Evolutionary conservation across 345 rosid genomes (phyloP).

Genomic region (Syzygium grande): DNA sequence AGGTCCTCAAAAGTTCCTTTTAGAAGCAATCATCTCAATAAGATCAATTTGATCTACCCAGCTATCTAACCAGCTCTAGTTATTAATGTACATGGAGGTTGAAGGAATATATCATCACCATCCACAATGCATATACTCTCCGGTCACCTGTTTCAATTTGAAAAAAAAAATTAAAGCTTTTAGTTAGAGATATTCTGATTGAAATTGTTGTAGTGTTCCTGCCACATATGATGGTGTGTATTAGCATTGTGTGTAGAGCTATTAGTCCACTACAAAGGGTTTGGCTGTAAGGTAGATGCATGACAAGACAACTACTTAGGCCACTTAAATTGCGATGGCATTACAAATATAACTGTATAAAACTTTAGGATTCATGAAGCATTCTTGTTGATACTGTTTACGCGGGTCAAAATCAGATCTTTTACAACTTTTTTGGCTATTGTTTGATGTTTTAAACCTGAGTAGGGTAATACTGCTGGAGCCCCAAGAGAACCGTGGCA

Average conservation of each 20-base stretch:
- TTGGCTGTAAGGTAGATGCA: not conserved
- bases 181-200: not conserved
- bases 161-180: not conserved
- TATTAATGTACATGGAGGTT: not conserved
- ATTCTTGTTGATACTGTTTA: not conserved
- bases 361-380: not conserved
- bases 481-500: constrained; percentile 98
- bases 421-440: not conserved
- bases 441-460: not conserved
- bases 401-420: not conserved
- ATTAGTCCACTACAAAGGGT: not conserved
- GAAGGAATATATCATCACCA: not conserved
- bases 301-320: not conserved
- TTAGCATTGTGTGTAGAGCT: not conserved
- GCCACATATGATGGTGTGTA: not conserved
- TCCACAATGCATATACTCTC: not conserved
- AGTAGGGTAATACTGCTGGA: constrained; percentile 59
- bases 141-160: not conserved
- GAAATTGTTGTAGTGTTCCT: not conserved
- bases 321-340: not conserved
- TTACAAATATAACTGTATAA: not conserved
- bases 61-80: not conserved
- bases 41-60: not conserved
- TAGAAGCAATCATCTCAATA: not conserved
- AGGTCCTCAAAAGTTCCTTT: not conserved